A percentile compares a stretch with the other conserved stretches of the same genome.
phyloP scores from a whole-genome alignment of 2,329 filamentous ascomycete species.

The Cercospora citrullina region DNA sequence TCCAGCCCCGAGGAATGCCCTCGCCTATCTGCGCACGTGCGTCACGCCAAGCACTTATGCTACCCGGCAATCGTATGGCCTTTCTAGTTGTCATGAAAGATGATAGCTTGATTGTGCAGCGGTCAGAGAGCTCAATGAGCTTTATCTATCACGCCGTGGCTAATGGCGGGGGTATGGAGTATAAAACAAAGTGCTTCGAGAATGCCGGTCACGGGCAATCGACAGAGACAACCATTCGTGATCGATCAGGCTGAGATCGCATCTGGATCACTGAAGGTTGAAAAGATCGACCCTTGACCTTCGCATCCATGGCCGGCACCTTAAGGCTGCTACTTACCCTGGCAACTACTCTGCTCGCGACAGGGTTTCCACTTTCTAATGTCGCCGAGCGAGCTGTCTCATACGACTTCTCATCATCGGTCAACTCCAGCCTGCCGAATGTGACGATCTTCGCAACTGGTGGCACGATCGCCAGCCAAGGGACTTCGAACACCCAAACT shows the following conservation, averaged over 20 bases:
- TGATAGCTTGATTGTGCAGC: background rate
- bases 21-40: background rate
- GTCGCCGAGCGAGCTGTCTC: background rate
- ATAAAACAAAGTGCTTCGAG: background rate
- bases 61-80: background rate
- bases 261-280: background rate
- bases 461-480: constrained; percentile 60
- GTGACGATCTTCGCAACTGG: constrained; percentile 60
- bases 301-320: background rate
- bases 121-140: background rate
- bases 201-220: background rate
- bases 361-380: background rate
- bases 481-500: constrained; percentile 52
- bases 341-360: background rate
- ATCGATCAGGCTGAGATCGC: background rate
- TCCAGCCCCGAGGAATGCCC: background rate
- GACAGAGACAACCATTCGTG: background rate
- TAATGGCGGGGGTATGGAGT: background rate
- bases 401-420: constrained; percentile 24
- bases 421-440: constrained; percentile 54
- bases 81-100: background rate
- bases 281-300: background rate
- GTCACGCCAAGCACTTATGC: background rate
- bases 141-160: background rate
- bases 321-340: background rate